A percentile compares a stretch with the other conserved stretches of the same genome.
phyloP scores from a whole-genome alignment of 306 rosid species.

The Carpinus fangiana region DNA sequence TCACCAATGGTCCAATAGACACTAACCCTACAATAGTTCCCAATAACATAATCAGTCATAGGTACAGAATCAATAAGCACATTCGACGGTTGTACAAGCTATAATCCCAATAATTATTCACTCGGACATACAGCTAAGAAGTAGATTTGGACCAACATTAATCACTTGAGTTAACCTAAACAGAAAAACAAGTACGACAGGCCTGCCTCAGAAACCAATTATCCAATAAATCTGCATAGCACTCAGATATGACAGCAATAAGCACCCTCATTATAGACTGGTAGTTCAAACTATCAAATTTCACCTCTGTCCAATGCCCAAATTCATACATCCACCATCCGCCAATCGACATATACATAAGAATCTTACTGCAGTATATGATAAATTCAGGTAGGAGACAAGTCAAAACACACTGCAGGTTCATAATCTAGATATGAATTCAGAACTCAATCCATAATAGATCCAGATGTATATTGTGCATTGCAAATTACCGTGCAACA shows the following conservation, averaged over 20 bases:
- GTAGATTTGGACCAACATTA: slow-evolving; percentile 38
- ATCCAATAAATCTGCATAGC: slow-evolving; percentile 26
- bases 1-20: slow-evolving; percentile 78
- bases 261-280: slow-evolving; percentile 27
- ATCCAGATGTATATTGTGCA: slow-evolving; percentile 19
- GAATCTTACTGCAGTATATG: slow-evolving; percentile 28
- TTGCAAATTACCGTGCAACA: slow-evolving; percentile 12
- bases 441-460: slow-evolving; percentile 25
- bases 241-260: slow-evolving; percentile 20
- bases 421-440: slow-evolving; percentile 22
- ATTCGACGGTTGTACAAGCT: slow-evolving; percentile 54
- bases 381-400: slow-evolving; percentile 19
- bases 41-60: slow-evolving; percentile 76
- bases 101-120: slow-evolving; percentile 50
- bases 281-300: slow-evolving; percentile 26
- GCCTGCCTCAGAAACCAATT: slow-evolving; percentile 28
- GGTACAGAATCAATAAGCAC: slow-evolving; percentile 56
- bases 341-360: slow-evolving; percentile 25
- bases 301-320: slow-evolving; percentile 31
- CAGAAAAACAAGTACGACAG: slow-evolving; percentile 6
- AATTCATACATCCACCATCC: slow-evolving; percentile 31
- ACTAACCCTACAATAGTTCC: slow-evolving; percentile 94
- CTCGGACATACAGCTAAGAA: slow-evolving; percentile 29
- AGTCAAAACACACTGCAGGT: slow-evolving; percentile 30
- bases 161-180: slow-evolving; percentile 34